Evolutionary conservation across 192 early-diverging fungal genomes (phyloP).

Genomic region (Gamsiella multidivaricata): DNA sequence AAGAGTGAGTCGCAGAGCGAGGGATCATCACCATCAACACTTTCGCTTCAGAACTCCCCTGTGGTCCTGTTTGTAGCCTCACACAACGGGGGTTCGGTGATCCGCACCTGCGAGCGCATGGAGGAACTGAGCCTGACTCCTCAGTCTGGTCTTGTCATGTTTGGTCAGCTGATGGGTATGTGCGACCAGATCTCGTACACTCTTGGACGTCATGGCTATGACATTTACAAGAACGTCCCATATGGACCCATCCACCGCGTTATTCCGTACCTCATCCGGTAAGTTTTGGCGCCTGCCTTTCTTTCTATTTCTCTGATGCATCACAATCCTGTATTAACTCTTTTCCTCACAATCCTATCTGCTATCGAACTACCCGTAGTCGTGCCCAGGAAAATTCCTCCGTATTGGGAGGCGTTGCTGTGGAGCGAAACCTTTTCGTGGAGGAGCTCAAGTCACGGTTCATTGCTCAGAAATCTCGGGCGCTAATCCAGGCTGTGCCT

Average conservation of each 20-base stretch:
- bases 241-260: constrained; percentile 92
- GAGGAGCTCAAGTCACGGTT: constrained; percentile 64
- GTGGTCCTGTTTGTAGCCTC: constrained; percentile 87
- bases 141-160: constrained; percentile 74
- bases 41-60: constrained; percentile 50
- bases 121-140: constrained; percentile 64
- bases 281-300: background rate
- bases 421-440: constrained; percentile 67
- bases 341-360: background rate
- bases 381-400: constrained; percentile 94
- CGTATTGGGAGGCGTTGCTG: constrained; percentile 72
- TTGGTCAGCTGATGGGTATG: constrained; percentile 96
- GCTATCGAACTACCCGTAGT: too few species aligned
- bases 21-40: background rate
- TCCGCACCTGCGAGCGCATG: constrained; percentile 70
- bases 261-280: constrained; percentile 91
- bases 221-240: constrained; percentile 91
- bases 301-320: background rate
- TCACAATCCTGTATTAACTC: too few species aligned
- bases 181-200: constrained; percentile 89
- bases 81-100: constrained; percentile 87
- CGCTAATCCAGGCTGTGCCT: constrained; percentile 23
- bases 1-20: background rate
- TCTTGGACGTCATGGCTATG: constrained; percentile 77
- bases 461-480: constrained; percentile 9